Percentiles rank a stretch among this genome's conserved stretches.
phyloP scores from a whole-genome alignment of 305 asterid genomes.

The Petunia hybrid region DNA sequence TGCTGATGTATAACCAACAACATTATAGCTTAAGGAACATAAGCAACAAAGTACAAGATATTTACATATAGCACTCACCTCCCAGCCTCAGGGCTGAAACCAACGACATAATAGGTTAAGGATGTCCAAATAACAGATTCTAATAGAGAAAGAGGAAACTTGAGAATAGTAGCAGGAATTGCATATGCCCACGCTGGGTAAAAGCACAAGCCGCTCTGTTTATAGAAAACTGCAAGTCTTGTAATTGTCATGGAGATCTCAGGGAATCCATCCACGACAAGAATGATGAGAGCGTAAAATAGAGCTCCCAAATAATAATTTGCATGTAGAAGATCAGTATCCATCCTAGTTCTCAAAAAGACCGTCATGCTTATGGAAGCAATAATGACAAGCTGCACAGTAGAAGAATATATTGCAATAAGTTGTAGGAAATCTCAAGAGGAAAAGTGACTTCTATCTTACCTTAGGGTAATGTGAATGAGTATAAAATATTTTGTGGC shows the following conservation, averaged over 20 bases:
- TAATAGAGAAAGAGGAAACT: slow-evolving; percentile 70
- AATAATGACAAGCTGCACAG: slow-evolving; percentile 62
- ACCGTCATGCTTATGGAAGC: slow-evolving; percentile 72
- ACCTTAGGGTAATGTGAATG: neutral
- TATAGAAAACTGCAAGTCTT: slow-evolving; percentile 74
- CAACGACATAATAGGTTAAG: slow-evolving; percentile 73
- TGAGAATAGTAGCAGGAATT: slow-evolving; percentile 70
- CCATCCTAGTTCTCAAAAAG: slow-evolving; percentile 68
- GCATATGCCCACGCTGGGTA: slow-evolving; percentile 95
- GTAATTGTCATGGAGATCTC: slow-evolving; percentile 71
- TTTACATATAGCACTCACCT: slow-evolving; percentile 53
- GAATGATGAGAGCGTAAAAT: slow-evolving; percentile 57
- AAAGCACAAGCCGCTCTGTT: slow-evolving; percentile 69
- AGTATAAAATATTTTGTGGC: neutral
- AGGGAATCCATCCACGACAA: slow-evolving; percentile 67
- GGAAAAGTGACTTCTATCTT: neutral
- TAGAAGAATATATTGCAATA: neutral
- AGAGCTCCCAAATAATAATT: slow-evolving; percentile 75
- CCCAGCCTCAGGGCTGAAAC: slow-evolving; percentile 69
- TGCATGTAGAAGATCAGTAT: slow-evolving; percentile 61
- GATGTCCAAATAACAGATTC: slow-evolving; percentile 70
- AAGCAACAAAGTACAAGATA: neutral
- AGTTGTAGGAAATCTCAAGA: neutral
- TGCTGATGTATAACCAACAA: neutral
- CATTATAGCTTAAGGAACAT: neutral